These are phyloP conservation scores for Anastatica hierochuntica DNA, from an alignment of 345 rosid species.

Conservation along the genomic window DNA sequence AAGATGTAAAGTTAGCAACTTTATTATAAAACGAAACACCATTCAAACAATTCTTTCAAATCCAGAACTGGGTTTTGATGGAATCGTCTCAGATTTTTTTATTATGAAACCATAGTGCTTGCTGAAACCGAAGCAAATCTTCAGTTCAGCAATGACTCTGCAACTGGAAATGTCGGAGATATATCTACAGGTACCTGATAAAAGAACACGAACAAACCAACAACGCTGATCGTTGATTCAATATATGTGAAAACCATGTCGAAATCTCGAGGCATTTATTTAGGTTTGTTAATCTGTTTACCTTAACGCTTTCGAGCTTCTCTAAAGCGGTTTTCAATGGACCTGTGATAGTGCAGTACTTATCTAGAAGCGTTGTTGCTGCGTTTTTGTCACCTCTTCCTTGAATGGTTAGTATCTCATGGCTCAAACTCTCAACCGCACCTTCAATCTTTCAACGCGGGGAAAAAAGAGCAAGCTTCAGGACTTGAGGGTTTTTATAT, in stretches of 20 bases:
- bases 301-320: slow-evolving; percentile 58
- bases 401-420: slow-evolving; percentile 69
- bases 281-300: slow-evolving; percentile 8
- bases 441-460: slow-evolving; percentile 41
- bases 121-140: neutral
- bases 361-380: slow-evolving; percentile 50
- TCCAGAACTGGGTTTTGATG: neutral
- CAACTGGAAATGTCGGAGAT: slow-evolving; percentile 54
- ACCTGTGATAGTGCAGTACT: slow-evolving; percentile 51
- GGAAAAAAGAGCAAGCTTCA: slow-evolving; percentile 2
- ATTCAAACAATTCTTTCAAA: neutral
- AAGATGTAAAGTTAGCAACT: slow-evolving; percentile 1
- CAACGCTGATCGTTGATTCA: neutral
- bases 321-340: slow-evolving; percentile 55
- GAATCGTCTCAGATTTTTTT: no score
- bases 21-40: neutral
- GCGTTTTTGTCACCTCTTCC: slow-evolving; percentile 80
- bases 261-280: no score
- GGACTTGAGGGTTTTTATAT: neutral
- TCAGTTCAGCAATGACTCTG: slow-evolving; percentile 28
- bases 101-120: no score
- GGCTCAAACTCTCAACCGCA: slow-evolving; percentile 78
- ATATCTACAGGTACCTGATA: slow-evolving; percentile 76
- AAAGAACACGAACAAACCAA: slow-evolving; percentile 1
- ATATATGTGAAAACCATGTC: neutral